Evolutionary conservation across 1,284 basidiomycete genomes (phyloP), one percentile per base, ranked within the genome.

Genomic region (Moesziomyces aphidis): DNA sequence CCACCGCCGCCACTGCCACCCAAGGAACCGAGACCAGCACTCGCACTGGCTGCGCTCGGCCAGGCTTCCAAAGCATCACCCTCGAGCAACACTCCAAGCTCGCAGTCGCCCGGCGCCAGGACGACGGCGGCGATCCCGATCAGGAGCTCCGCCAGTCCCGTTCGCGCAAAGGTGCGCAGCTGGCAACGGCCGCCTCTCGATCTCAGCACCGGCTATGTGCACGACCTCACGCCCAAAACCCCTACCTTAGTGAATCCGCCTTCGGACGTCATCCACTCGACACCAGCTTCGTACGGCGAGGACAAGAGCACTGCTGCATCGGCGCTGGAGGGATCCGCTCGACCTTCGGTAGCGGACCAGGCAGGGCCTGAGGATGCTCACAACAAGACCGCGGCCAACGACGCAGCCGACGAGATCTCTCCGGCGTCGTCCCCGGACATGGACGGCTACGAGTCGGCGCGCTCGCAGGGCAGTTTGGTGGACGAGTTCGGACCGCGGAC

Each of bases 401-500:
- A 51, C 22, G 43, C 44, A 44, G 60, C 57, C 23, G 56, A 49
- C 8, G 44, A 39, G 15, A 67, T 64, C 5, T 60, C 61, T 5
- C 44, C 31, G 0, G 31, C 55, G 34, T 61, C 61, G 3, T 73
- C 74, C 10, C 66, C 75, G 17, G 75, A 73, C 36, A 52, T 68
- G 60, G 71, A 70, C 28, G 75, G 67, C 8, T 68, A 77, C 56
- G 68, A 64, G 15, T 77, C 76, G 10, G 68, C 68, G 1, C 65
- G 56, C 13, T 77, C 76, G 31, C 68, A 72, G 26, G 52, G 57
- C 52, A 77, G 72, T 52, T 22, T 61, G 52, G 31, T 63, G 21
- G 77, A 77, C 55, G 77, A 79, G 6, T 79, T 79, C 48, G 77
- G 75, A 4, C 73, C 77, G 15, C 55, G 62, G 2, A 77, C 76